phyloP scores from a whole-genome alignment of 106 monocot species.

The Dactylorhiza incarnata region DNA sequence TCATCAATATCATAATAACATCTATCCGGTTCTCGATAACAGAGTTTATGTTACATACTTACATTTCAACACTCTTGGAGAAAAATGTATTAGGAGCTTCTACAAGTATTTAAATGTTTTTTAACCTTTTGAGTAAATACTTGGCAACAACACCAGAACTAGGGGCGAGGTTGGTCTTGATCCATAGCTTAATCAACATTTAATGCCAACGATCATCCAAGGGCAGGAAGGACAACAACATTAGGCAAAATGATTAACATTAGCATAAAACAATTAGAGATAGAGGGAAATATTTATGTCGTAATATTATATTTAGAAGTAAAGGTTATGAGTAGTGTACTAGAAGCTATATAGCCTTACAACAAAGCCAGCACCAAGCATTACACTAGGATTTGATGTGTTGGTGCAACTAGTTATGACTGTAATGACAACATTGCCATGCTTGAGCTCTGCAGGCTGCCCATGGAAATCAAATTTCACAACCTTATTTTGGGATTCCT shows the following conservation, averaged over 20 bases:
- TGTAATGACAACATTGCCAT: conserved; percentile 62
- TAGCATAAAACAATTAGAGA: background rate
- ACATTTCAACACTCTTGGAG: background rate
- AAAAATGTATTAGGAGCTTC: background rate
- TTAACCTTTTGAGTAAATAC: conserved; percentile 59
- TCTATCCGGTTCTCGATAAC: background rate
- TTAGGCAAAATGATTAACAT: too few relatives aligned
- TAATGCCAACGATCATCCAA: too few relatives aligned
- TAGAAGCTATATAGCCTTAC: too few relatives aligned
- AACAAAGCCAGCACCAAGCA: conserved; percentile 66
- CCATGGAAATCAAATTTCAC: too few relatives aligned
- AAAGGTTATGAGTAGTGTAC: background rate
- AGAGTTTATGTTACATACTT: background rate
- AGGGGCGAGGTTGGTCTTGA: conserved; percentile 78
- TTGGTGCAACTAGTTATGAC: conserved; percentile 80
- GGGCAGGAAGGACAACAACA: too few relatives aligned
- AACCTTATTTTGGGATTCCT: too few relatives aligned
- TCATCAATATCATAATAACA: background rate
- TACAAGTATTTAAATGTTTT: too few relatives aligned
- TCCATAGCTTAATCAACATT: conserved; percentile 63
- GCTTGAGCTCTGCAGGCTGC: too few relatives aligned
- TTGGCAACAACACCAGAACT: conserved; percentile 82
- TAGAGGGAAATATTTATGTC: background rate
- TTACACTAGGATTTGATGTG: conserved; percentile 76
- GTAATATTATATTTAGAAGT: background rate